Conservation (phyloP, 2,329 filamentous ascomycete species). For the Sporothrix luriei region DNA sequence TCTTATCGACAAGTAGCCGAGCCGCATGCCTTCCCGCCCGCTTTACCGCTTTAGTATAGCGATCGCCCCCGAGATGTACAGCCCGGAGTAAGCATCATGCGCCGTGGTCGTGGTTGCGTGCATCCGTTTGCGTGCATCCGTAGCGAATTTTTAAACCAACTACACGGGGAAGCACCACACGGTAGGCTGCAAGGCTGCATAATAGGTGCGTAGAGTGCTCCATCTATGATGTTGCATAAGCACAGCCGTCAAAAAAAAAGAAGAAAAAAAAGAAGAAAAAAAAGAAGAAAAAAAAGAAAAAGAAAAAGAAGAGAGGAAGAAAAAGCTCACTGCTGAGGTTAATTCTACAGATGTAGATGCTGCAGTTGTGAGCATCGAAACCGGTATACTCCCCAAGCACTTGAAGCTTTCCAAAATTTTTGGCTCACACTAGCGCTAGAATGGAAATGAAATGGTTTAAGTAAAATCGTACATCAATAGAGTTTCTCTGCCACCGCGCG, state of each 20-base stretch:
- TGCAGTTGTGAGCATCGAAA: background rate
- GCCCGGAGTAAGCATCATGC: constrained; percentile 13
- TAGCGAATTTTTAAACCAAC: background rate
- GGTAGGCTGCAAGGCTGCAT: no score
- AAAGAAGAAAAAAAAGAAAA: no score
- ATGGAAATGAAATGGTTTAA: constrained; percentile 41
- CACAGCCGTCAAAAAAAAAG: background rate
- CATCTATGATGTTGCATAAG: background rate
- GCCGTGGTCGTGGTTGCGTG: background rate
- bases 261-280: background rate
- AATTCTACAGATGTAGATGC: background rate
- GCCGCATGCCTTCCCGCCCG: constrained; percentile 13
- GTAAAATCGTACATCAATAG: constrained; percentile 88
- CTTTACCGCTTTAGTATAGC: constrained; percentile 24
- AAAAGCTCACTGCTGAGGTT: no score
- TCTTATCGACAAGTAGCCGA: constrained; percentile 28
- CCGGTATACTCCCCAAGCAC: background rate
- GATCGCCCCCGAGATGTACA: background rate
- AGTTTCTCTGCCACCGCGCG: constrained; percentile 66
- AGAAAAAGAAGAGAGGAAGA: no score
- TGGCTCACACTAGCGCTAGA: background rate
- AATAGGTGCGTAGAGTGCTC: background rate
- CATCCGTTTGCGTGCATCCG: background rate
- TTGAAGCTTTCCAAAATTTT: background rate
- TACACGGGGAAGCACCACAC: no score